These are phyloP conservation scores for Coriaria nepalensis DNA, from an alignment of 306 rosid species.

Conservation along the genomic window DNA sequence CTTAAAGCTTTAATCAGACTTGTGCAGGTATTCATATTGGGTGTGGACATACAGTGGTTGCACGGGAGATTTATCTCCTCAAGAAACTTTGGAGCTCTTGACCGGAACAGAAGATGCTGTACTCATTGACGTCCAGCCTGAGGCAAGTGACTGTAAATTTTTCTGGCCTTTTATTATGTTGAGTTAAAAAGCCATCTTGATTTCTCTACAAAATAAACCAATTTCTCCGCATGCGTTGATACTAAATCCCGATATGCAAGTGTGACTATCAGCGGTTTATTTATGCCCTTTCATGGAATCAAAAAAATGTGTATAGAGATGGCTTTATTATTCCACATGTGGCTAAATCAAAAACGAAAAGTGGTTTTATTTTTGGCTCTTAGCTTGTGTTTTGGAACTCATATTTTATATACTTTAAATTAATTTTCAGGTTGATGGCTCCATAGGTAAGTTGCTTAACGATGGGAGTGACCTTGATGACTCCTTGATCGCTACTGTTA, in stretches of 20 bases:
- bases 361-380: neutral
- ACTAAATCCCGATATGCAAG: slow-evolving; percentile 43
- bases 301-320: slow-evolving; percentile 1
- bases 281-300: slow-evolving; percentile 12
- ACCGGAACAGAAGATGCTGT: slow-evolving; percentile 47
- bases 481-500: slow-evolving; percentile 52
- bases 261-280: slow-evolving; percentile 68
- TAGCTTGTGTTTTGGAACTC: neutral
- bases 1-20: slow-evolving; percentile 57
- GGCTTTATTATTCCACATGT: slow-evolving; percentile 3
- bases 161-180: slow-evolving; percentile 24
- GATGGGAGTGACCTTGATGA: slow-evolving; percentile 65
- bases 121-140: slow-evolving; percentile 72
- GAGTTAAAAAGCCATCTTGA: slow-evolving; percentile 9
- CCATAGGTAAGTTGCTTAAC: slow-evolving; percentile 47
- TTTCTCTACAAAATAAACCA: slow-evolving; percentile 1
- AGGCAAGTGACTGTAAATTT: slow-evolving; percentile 51
- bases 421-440: slow-evolving; percentile 42
- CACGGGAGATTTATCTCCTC: slow-evolving; percentile 78
- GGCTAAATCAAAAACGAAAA: neutral
- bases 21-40: slow-evolving; percentile 84
- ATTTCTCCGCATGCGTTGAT: too few species aligned
- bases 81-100: slow-evolving; percentile 62
- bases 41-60: slow-evolving; percentile 70
- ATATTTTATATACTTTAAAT: slow-evolving; percentile 6